Conservation (phyloP, 495 filamentous ascomycete genomes). For the Podospora didyma region DNA sequence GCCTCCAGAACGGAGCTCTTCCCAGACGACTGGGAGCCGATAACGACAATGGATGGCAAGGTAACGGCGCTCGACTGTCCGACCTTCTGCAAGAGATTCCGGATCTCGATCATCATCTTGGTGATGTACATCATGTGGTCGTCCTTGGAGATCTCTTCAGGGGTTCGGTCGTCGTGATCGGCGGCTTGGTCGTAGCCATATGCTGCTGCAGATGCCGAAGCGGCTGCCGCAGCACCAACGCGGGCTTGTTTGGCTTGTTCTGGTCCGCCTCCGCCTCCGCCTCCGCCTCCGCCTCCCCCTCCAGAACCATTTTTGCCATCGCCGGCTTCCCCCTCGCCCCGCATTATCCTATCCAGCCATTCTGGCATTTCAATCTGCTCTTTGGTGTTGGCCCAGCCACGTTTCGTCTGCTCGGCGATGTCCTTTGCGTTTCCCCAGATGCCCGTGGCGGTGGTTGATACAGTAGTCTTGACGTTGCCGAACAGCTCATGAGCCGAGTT, state of each 20-base stretch:
- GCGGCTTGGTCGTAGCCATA: conserved; percentile 71
- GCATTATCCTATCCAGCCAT: conserved; percentile 78
- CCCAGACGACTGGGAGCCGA: conserved; percentile 95
- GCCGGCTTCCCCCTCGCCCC: conserved; percentile 49
- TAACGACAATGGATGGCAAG: conserved; percentile 94
- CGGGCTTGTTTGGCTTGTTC: conserved; percentile 62
- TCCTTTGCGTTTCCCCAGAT: conserved; percentile 66
- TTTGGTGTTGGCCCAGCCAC: conserved; percentile 80
- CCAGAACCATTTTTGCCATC: conserved; percentile 27
- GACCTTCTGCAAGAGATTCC: conserved; percentile 82
- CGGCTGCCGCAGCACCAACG: conserved; percentile 53
- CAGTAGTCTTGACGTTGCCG: conserved; percentile 62
- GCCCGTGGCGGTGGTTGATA: conserved; percentile 58
- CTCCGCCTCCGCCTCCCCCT: conserved; percentile 43
- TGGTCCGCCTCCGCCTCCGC: conserved; percentile 43
- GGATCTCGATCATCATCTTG: conserved; percentile 98
- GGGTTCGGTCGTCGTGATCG: conserved; percentile 62
- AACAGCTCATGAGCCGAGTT: conserved; percentile 84
- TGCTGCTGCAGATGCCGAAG: conserved; percentile 61
- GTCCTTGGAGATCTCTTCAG: conserved; percentile 67
- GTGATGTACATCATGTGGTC: conserved; percentile 99
- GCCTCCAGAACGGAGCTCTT: conserved; percentile 98
- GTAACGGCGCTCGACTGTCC: conserved; percentile 85
- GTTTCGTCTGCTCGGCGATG: conserved; percentile 71
- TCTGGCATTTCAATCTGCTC: conserved; percentile 72